Base-by-base conservation (phyloP, 202 grass and related monocot species). In the Schoenoplectus triqueter region DNA sequence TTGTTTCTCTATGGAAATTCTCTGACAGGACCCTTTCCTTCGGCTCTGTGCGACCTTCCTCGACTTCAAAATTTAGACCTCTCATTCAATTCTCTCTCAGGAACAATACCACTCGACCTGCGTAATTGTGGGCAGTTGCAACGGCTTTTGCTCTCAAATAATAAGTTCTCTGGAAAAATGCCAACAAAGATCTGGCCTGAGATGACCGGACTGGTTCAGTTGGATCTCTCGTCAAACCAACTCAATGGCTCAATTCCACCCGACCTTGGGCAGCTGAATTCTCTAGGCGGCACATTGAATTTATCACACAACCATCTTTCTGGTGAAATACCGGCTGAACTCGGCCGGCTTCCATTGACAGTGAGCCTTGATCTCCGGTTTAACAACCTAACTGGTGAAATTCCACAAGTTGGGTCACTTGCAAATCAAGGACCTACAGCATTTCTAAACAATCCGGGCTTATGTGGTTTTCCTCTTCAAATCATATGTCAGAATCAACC, bases 381-480 rank as follows among this genome's bases (percentile, higher is more conserved):
- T 89, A 95, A 98, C 78, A 93, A 92, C 63, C 92, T 98, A 67
- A 92, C 95, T 20, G 92, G 95, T 3, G 92, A 94, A 71, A 98
- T 98, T 82, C 95, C 95, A 40, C 91, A 91, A 69, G 83, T 73
- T 0, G 92, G 95, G 0, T 89, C 88, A 1, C 92, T 95, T 10
- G 89, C 92, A 68, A 93, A 89, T 82, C 95, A 98, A 55, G 92
- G 93, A 10, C 95, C 95, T 8, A 98, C 95, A 0, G 89, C 95
- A 0, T 95, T 93, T 86, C 91, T 95, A 61, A 87, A 95, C 88
- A 98, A 98, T 79, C 89, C 89, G 4, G 88, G 87, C 0, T 82
- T 95, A 48, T 98, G 95, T 56, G 95, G 95, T 4, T 95, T 91
- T 86, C 95, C 95, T 17, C 93, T 98, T 66, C 90, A 94, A 74